Conservation (phyloP, 2,329 filamentous ascomycete species). For the Colletotrichum zoysiae region DNA sequence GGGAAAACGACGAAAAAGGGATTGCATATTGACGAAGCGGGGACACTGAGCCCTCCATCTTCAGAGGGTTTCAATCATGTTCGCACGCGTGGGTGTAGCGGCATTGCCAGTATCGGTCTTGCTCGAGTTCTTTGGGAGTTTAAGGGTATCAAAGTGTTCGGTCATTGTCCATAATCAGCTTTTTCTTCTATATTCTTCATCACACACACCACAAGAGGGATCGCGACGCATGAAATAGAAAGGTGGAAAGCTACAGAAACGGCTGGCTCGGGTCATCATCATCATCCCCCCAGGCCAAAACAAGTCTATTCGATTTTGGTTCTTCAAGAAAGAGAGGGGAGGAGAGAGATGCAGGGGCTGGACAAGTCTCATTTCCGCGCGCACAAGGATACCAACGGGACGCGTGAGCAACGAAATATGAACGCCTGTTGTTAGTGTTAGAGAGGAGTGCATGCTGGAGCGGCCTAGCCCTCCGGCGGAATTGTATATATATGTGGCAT, state of each 20-base stretch:
- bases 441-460: conserved; percentile 29
- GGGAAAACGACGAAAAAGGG: conserved; percentile 29
- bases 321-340: not conserved
- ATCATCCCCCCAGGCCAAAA: conserved; percentile 8
- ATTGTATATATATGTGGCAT: conserved; percentile 37
- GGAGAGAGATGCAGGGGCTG: not conserved
- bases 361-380: conserved; percentile 5
- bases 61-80: conserved; percentile 37
- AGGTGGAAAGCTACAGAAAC: conserved; percentile 40
- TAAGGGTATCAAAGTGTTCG: conserved; percentile 34
- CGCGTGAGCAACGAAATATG: conserved; percentile 13
- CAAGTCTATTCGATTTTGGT: conserved; percentile 10
- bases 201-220: conserved; percentile 26
- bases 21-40: conserved; percentile 41
- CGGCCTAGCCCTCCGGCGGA: conserved; percentile 15
- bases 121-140: conserved; percentile 38
- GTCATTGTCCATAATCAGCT: conserved; percentile 40
- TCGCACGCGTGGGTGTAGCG: conserved; percentile 29
- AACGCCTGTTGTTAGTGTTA: conserved; percentile 16
- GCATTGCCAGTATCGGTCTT: conserved; percentile 36
- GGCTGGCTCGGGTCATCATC: conserved; percentile 20
- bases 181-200: conserved; percentile 25
- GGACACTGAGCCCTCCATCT: conserved; percentile 20
- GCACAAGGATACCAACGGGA: conserved; percentile 18
- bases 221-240: conserved; percentile 41